Evolutionary conservation across 108 stramenopile species (phyloP), one percentile per base, ranked within the genome.

Genomic region (Cyclostephanos invisitatus): DNA sequence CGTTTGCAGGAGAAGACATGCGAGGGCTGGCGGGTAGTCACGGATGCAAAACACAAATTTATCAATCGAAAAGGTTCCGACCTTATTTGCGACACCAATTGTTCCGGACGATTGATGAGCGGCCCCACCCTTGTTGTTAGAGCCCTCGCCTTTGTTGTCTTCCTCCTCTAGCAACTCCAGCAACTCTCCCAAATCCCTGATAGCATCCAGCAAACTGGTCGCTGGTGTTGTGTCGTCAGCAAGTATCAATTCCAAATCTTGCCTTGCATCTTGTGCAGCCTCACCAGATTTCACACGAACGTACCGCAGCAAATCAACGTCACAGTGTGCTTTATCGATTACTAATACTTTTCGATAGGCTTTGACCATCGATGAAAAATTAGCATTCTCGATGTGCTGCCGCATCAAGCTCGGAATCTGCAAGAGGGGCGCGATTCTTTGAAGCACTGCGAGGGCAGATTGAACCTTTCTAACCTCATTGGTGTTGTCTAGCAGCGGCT

Each of bases 401-500:
- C 91, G 69, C 95, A 96, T 96, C 44, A 92, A 67, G 57, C 83
- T 83, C 0, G 95, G 95, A 12, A 86, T 87, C 54, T 91, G 89
- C 7, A 96, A 77, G 38, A 96, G 80, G 5, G 91, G 90, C 2
- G 85, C 92, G 11, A 93, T 87, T 47, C 95, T 86, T 35, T 89
- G 87, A 18, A 96, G 75, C 14, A 96, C 90, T n/a, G 89, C 76
- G 8, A 96, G 66, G 12, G 91, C 89, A 22, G 89, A 88, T 69
- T 96, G 91, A 2, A 93, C 92, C 69, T 93, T 96, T 27, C 91
- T 83, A 36, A 96, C 95, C 65, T 96, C 92, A 61, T 80, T 89
- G 42, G 95, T 89, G 71, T 96, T 96, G 68, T 96, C 95, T 65
- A 96, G 73, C 15, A 96, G 73, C 11, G 95, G 92, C 64, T 90